Conservation (phyloP, 1,284 basidiomycete species). For the Sanghuangporus sanghuang region DNA sequence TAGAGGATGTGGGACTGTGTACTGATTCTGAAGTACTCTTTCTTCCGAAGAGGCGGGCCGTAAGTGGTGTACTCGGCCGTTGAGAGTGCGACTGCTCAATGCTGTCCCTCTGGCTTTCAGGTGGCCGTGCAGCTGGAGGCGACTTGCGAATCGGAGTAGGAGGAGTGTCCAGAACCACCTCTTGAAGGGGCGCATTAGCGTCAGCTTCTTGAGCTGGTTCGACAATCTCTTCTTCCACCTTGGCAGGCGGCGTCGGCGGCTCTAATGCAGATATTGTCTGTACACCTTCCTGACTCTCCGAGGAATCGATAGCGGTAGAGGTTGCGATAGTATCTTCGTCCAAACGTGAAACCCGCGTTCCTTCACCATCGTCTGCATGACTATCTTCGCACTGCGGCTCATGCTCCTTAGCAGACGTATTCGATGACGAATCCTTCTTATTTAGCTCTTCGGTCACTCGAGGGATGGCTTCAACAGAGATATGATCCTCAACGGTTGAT, state of each 20-base stretch:
- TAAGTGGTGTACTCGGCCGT: constrained; percentile 8
- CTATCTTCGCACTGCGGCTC: neutral
- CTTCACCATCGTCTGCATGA: neutral
- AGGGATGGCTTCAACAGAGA: neutral
- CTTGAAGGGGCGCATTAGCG: constrained; percentile 10
- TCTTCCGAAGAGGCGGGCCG: constrained; percentile 13
- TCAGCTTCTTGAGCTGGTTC: neutral
- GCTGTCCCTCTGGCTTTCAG: neutral
- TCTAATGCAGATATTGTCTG: constrained; percentile 1
- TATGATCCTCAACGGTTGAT: neutral
- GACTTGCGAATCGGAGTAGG: constrained; percentile 17
- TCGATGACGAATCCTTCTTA: neutral
- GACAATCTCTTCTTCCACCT: neutral
- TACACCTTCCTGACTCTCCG: neutral
- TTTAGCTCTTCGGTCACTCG: neutral
- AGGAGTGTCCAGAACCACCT: constrained; percentile 12
- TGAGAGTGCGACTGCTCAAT: constrained; percentile 2
- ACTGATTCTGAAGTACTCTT: constrained; percentile 18
- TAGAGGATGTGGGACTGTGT: constrained; percentile 14
- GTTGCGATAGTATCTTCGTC: neutral
- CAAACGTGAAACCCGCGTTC: neutral
- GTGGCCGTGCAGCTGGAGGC: neutral
- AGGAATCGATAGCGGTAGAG: neutral
- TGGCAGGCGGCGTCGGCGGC: constrained; percentile 9
- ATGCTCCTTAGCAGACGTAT: neutral